Evolutionary conservation across 2,329 filamentous ascomycete genomes (phyloP).

Genomic region (Pseudogymnoascus sp.): DNA sequence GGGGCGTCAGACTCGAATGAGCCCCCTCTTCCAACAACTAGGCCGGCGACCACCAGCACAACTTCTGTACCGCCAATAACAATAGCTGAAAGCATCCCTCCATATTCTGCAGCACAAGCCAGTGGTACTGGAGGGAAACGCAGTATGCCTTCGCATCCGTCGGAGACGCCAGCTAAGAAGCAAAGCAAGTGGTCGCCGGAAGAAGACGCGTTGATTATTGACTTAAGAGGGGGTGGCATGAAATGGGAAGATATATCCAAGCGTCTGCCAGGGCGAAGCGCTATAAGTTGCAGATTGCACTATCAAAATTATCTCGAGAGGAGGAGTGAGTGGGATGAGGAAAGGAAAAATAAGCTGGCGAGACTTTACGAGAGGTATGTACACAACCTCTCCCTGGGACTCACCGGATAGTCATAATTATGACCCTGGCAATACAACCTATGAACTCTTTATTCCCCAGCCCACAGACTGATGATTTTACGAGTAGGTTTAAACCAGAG

Average conservation of each 20-base stretch:
- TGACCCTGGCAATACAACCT: not conserved
- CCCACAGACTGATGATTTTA: constrained; percentile 15
- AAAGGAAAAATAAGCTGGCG: constrained; percentile 94
- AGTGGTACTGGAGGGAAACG: constrained; percentile 36
- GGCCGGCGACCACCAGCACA: constrained; percentile 33
- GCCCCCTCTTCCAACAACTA: constrained; percentile 45
- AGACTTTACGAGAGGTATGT: constrained; percentile 87
- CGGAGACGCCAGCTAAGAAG: constrained; percentile 74
- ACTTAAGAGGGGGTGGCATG: constrained; percentile 83
- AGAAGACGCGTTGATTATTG: constrained; percentile 89
- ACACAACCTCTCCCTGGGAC: not conserved
- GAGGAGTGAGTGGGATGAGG: constrained; percentile 91
- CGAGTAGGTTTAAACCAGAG: constrained; percentile 79
- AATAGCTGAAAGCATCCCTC: constrained; percentile 21
- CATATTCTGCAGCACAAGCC: constrained; percentile 20
- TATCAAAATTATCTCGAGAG: constrained; percentile 97
- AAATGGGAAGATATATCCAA: constrained; percentile 99
- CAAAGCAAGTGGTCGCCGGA: constrained; percentile 96
- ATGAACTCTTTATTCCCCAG: not conserved
- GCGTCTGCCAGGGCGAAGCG: constrained; percentile 78
- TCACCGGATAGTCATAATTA: not conserved
- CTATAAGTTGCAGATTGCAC: constrained; percentile 88
- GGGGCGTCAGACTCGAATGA: constrained; percentile 69
- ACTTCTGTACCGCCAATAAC: constrained; percentile 29
- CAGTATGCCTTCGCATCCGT: constrained; percentile 46